Evolutionary conservation across 257 asterid genomes (phyloP), one percentile per base, ranked within the genome.

Genomic region (Petunia axillaris): DNA sequence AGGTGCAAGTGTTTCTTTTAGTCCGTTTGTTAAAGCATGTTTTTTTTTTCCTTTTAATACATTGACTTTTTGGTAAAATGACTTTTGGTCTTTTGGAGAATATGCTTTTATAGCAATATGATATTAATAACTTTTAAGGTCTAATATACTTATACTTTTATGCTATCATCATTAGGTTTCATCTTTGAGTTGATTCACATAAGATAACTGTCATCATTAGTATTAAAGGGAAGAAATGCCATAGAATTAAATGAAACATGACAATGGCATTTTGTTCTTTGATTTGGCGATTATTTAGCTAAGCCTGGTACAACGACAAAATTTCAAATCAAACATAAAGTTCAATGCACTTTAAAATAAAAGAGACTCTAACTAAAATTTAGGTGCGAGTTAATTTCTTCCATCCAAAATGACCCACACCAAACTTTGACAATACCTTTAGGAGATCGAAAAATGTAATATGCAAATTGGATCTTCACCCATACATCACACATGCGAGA

Each of bases 391-490:
- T 35, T 35, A 25, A 25, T 25, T 35, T 10, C 41, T 71, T 71
- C 62, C 1, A 71, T 43, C 35, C 60, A 71, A 48, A 48, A 11
- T 50, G 62, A 71, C 60, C 9, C 25, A 35, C 77, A 71, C 77
- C 62, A 71, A 71, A 50, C 77, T 71, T 71, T 35, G 62, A 35
- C 43, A 71, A 48, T 71, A 35, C 5, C 60, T 35, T 16, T 48
- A 35, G 6, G 77, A 48, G 5, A 4, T 16, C 9, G 15, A 55
- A 70, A 50, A 4, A 39, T 25, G 59, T 16, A 25, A 44, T 4
- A 48, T 71, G 77, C 16, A 11, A 71, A 46, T 71, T 71, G 5
- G 44, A 43, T 71, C 25, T 71, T 71, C 25, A 71, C 59, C 43
- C 39, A 25, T 59, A 4, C 59, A 46, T 71, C 35, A 15, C 14